Evolutionary conservation across 768 basidiomycete genomes (phyloP), one percentile per base, ranked within the genome.

Genomic region (Kondoa subrosea): DNA sequence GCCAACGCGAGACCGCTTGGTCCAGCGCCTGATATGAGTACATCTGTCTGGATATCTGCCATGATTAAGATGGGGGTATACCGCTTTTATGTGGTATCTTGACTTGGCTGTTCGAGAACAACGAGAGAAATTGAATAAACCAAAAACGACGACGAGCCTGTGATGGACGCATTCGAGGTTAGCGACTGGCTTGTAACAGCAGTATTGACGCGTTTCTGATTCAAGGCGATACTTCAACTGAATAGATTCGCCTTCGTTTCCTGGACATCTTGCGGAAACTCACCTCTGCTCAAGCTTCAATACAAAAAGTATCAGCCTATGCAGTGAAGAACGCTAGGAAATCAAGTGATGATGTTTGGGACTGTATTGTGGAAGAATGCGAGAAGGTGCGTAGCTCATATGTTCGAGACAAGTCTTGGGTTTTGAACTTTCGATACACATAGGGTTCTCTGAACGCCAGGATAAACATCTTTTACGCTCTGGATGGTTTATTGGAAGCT

Each of bases 261-360:
- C 72, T 78, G 1, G 68, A 75, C 57, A 73, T 77, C 40, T 72
- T 79, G 16, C 74, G 75, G 2, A 74, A 73, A 29, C 75, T 80
- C 58, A 77, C 77, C 33, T 79, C 80, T 2, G 77, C 78, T 1
- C 77, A 77, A 67, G 75, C 72, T 21, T 78, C 77, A 50, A 79
- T 79, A 67, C 76, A 77, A 56, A 78, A 77, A 65, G 78, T 80
- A 56, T 78, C 79, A 29, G 65, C 73, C 1, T 80, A 76, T 68
- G 77, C 77, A 4, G 70, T 79, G 50, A 78, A 77, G 50, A 76
- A 80, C 70, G 76, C 76, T 0, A 33, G 72, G 1, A 71, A 73
- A 34, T 77, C 76, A 56, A 77, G 76, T 2, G 78, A 79, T 64
- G 80, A 80, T 70, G 72, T 80, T 1, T 80, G 80, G 80, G 79